Percentiles rank a stretch among this genome's conserved stretches.
phyloP scores from a whole-genome alignment of 176 grass and related monocot genomes.

The Oryza glumipatula region DNA sequence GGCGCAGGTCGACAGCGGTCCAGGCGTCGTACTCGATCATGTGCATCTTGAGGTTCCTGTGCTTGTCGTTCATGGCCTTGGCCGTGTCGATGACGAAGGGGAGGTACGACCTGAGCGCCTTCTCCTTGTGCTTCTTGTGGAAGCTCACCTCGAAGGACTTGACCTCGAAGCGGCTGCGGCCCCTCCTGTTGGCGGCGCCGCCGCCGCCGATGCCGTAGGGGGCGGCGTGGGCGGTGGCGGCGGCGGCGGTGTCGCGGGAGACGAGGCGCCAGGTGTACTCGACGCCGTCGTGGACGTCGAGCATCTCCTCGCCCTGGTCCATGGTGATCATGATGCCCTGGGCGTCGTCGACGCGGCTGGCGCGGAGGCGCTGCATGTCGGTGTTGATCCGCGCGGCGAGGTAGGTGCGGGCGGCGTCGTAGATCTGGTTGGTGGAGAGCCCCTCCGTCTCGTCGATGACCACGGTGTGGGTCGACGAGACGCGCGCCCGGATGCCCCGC shows the following conservation, averaged over 20 bases:
- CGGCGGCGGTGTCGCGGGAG: neutral
- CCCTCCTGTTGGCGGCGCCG: neutral
- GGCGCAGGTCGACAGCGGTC: constrained; percentile 52
- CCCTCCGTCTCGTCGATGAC: constrained; percentile 51
- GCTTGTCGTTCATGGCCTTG: constrained; percentile 37
- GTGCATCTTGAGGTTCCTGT: constrained; percentile 56
- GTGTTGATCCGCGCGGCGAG: constrained; percentile 39
- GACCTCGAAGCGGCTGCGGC: constrained; percentile 11
- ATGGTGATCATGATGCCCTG: constrained; percentile 44
- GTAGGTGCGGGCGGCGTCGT: constrained; percentile 53
- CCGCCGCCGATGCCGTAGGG: neutral
- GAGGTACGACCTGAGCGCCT: constrained; percentile 54
- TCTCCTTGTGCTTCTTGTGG: constrained; percentile 61
- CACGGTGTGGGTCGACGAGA: constrained; percentile 41
- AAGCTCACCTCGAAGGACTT: constrained; percentile 59
- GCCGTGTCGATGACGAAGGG: constrained; percentile 51
- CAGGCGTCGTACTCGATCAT: constrained; percentile 51
- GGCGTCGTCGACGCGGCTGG: constrained; percentile 34
- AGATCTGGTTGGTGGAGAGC: constrained; percentile 50
- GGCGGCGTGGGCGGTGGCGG: neutral
- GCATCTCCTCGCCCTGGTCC: constrained; percentile 48
- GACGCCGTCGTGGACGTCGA: constrained; percentile 47
- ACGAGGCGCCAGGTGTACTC: constrained; percentile 47
- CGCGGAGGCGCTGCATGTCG: constrained; percentile 36
- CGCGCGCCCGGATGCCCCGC: constrained; percentile 34